phyloP scores from a whole-genome alignment of 2,329 filamentous ascomycete genomes.

The Didymella pinodella region DNA sequence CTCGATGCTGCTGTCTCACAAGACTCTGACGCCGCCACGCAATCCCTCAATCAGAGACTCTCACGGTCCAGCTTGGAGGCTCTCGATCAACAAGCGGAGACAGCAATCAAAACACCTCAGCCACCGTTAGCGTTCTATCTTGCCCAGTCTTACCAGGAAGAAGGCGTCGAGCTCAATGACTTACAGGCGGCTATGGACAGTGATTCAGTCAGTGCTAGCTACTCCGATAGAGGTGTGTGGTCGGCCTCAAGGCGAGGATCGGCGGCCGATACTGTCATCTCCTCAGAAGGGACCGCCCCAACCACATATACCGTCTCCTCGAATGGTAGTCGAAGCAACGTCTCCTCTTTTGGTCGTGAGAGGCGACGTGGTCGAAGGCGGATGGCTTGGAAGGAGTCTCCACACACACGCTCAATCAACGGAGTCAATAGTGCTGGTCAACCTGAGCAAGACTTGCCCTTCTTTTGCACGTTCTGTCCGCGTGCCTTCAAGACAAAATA shows the following conservation, averaged over 20 bases:
- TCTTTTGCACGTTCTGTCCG: conserved; percentile 49
- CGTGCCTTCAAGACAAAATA: conserved; percentile 50
- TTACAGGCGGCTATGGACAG: conserved; percentile 45
- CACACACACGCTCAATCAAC: conserved; percentile 40
- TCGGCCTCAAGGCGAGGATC: conserved; percentile 39
- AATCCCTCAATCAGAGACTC: conserved; percentile 33
- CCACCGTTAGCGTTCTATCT: conserved; percentile 46
- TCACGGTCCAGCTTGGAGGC: conserved; percentile 44
- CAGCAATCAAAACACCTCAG: conserved; percentile 34
- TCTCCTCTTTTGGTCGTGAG: conserved; percentile 47
- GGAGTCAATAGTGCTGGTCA: conserved; percentile 43
- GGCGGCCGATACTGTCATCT: conserved; percentile 42
- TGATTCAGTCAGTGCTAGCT: conserved; percentile 31
- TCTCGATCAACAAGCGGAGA: conserved; percentile 35
- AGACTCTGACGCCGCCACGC: conserved; percentile 15
- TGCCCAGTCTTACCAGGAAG: conserved; percentile 47
- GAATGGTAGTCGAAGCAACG: conserved; percentile 43
- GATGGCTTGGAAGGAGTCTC: conserved; percentile 47
- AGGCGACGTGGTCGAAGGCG: conserved; percentile 45
- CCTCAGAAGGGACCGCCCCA: conserved; percentile 44
- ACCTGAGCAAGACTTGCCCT: conserved; percentile 43
- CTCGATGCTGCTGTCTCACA: conserved; percentile 4
- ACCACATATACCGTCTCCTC: conserved; percentile 46
- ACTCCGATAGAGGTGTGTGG: conserved; percentile 35
- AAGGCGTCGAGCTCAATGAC: conserved; percentile 37